A percentile compares a stretch with the other conserved stretches of the same genome.
Evolutionary conservation across 2,329 filamentous ascomycete species (phyloP).

Genomic region (Pseudocercospora fijiensis): DNA sequence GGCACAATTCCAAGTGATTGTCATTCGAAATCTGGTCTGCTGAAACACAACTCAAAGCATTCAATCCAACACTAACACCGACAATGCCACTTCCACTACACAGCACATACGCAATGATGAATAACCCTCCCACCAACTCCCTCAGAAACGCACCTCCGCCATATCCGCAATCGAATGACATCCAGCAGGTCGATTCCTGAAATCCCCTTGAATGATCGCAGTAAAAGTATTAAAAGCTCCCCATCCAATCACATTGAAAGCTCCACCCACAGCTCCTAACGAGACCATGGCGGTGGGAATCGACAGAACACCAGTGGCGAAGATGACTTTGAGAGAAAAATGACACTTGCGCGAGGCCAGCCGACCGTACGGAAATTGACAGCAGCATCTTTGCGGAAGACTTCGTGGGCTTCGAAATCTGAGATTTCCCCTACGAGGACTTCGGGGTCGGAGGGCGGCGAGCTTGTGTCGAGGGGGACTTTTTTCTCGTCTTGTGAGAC

Average conservation of each 20-base stretch:
- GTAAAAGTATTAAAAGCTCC: conserved; percentile 52
- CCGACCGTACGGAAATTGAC: conserved; percentile 56
- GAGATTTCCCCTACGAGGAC: conserved; percentile 23
- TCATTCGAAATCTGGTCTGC: background rate
- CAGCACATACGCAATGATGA: conserved; percentile 59
- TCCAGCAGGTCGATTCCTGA: conserved; percentile 51
- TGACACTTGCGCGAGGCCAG: conserved; percentile 53
- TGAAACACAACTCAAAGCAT: conserved; percentile 51
- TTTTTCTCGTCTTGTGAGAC: conserved; percentile 21
- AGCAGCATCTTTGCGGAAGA: conserved; percentile 52
- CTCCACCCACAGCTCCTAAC: conserved; percentile 50
- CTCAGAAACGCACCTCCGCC: conserved; percentile 53
- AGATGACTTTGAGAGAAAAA: conserved; percentile 56
- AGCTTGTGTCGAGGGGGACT: conserved; percentile 14
- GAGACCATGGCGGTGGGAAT: conserved; percentile 52
- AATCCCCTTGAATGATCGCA: conserved; percentile 44
- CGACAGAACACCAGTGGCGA: conserved; percentile 52
- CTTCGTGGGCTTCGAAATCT: conserved; percentile 45
- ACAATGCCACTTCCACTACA: conserved; percentile 58
- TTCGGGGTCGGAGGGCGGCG: conserved; percentile 6
- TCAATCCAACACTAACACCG: conserved; percentile 59
- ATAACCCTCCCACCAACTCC: conserved; percentile 57
- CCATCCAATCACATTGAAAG: conserved; percentile 51
- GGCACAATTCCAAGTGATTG: background rate
- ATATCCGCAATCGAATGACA: conserved; percentile 60